phyloP scores from a whole-genome alignment of 2,329 filamentous ascomycete species.

The Pleurostoma richardsiae region DNA sequence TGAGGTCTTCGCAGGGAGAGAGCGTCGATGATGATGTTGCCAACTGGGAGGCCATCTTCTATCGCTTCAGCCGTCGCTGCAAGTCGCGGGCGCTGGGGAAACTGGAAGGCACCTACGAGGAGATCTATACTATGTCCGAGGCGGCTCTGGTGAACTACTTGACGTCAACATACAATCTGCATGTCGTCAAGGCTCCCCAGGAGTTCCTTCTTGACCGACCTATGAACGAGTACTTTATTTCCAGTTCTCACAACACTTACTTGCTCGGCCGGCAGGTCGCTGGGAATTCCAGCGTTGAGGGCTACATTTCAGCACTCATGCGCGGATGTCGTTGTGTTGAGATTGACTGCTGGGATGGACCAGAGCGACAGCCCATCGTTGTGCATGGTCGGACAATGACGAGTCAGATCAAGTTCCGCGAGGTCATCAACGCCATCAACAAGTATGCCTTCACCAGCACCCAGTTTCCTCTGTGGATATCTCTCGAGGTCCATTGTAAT shows the following conservation, averaged over 20 bases:
- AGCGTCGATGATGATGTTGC: conserved; percentile 61
- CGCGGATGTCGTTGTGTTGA: conserved; percentile 93
- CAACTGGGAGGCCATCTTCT: conserved; percentile 69
- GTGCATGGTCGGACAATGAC: conserved; percentile 89
- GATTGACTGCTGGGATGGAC: conserved; percentile 96
- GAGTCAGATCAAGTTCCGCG: conserved; percentile 80
- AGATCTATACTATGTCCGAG: conserved; percentile 64
- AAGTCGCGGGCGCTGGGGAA: conserved; percentile 38
- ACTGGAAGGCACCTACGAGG: conserved; percentile 32
- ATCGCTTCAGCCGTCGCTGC: conserved; percentile 59
- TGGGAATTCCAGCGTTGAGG: conserved; percentile 87
- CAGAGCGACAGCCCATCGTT: conserved; percentile 80
- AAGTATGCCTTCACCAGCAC: conserved; percentile 89
- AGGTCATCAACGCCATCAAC: conserved; percentile 89
- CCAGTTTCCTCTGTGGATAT: conserved; percentile 88
- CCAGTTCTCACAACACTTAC: conserved; percentile 98
- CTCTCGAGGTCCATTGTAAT: conserved; percentile 91
- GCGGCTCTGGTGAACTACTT: conserved; percentile 75
- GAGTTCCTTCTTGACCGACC: conserved; percentile 70
- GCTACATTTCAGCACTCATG: conserved; percentile 84
- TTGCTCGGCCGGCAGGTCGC: conserved; percentile 85
- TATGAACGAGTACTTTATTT: conserved; percentile 96
- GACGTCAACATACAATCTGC: conserved; percentile 67
- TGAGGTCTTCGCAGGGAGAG: conserved; percentile 69
- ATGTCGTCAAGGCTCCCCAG: conserved; percentile 56